Base-by-base conservation (phyloP, 768 basidiomycete species). In the Collybiopsis confluens region DNA sequence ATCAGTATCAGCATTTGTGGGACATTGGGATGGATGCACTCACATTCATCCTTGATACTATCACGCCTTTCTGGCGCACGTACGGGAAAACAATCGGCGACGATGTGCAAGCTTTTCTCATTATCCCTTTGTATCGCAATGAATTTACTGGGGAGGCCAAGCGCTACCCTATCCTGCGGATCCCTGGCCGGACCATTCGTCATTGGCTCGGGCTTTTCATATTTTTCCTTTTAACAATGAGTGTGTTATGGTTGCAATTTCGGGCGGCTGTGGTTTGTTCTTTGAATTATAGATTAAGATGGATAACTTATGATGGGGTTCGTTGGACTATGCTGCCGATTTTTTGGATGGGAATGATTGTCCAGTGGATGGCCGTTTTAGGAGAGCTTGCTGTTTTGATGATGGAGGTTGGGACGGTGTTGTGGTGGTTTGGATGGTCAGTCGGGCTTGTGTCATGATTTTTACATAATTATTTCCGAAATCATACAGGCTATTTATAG, bases 21-120 rank as follows among this genome's bases (percentile, higher is more conserved):
- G 88, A 90, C 57, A 71, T 90, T 52, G 89, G 84, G 16, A 84
- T 90, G 78, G 86, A 89, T 54, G 83, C 82, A 0, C 71, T 90
- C 52, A 90, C 89, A 0, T 76, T 91, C 53, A 68, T 90, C 45
- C 73, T 91, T 41, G 88, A 90, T 61, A 84, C 81, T 2, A 83
- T 90, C 13, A 82, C 88, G 1, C 89, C 89, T 0, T 80, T 91
- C 62, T 90, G 89, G 89, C 75, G 88, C 57, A 87, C 78, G 30
- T 89, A 90, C 56, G 89, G 89, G 49, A 89, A 86, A 61, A 79
- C 81, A n/a, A 89, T 91, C 48, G 86, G 87, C 28, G 81, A 88
- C 62, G 89, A 91, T 60, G 76, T 88, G 41, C 82, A 84, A 44
- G 87, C 89, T 57, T 90, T 90, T 63, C 80, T 90, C 55, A 87